These are phyloP conservation scores for Choiromyces venosus DNA, from an alignment of 495 filamentous ascomycete genomes.

Conservation along the genomic window DNA sequence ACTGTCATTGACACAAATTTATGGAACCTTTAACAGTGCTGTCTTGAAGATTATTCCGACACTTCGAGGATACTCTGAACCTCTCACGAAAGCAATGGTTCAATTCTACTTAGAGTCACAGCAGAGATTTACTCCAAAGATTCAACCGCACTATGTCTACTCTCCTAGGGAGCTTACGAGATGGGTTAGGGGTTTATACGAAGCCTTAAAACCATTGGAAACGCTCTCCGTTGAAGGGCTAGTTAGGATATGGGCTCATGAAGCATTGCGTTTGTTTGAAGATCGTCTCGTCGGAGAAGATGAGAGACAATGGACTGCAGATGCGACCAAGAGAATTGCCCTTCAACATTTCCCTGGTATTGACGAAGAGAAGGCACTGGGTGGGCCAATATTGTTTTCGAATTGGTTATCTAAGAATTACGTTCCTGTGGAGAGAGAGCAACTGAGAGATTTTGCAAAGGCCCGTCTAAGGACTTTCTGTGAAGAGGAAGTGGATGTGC, in stretches of 20 bases:
- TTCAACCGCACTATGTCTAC: constrained; percentile 98
- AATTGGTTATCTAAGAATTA: constrained; percentile 99
- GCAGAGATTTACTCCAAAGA: constrained; percentile 83
- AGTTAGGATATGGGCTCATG: constrained; percentile 96
- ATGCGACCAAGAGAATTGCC: constrained; percentile 75
- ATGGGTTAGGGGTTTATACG: constrained; percentile 95
- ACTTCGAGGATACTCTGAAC: constrained; percentile 87
- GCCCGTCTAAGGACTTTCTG: constrained; percentile 96
- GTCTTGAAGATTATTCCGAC: constrained; percentile 94
- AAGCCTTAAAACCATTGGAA: constrained; percentile 89
- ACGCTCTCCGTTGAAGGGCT: constrained; percentile 81
- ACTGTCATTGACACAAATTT: constrained; percentile 87
- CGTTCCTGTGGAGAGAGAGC: constrained; percentile 88
- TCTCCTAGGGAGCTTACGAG: constrained; percentile 94
- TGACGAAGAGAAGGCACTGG: constrained; percentile 79
- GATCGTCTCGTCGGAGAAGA: constrained; percentile 92
- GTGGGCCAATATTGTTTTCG: constrained; percentile 90
- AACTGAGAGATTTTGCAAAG: constrained; percentile 93
- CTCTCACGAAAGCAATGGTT: constrained; percentile 96
- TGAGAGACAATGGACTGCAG: constrained; percentile 90
- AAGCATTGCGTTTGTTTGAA: constrained; percentile 91
- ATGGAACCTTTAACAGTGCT: constrained; percentile 95
- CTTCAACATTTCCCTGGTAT: constrained; percentile 89
- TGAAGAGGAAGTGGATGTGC: constrained; percentile 98
- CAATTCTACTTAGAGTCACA: constrained; percentile 94